Base-by-base conservation (phyloP, 2,329 filamentous ascomycete genomes). In the Fusarium albidum region DNA sequence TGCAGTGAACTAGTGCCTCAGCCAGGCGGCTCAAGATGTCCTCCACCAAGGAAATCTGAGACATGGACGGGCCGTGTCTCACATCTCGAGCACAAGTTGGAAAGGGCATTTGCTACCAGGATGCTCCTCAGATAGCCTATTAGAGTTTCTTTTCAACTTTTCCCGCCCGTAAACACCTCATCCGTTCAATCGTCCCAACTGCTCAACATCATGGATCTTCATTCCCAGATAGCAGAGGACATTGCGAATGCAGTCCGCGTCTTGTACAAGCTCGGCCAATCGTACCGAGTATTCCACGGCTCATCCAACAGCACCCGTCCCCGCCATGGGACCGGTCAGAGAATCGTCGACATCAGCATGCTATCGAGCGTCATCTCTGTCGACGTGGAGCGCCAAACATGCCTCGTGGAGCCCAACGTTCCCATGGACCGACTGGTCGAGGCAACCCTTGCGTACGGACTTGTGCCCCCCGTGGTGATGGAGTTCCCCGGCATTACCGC, bases 261-360 rank as follows among this genome's bases (percentile, higher is more conserved):
- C 49, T 77, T 78, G 64, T 80, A 76, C 64, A 71, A 75, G 44
- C 69, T 73, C 9, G 68, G 69, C 17, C 70, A 77, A 65, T 82
- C 87, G 6, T 92, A 88, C 73, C 82, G 89, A 35, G 88, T 91
- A 70, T 85, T 80, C 65, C 88, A 91, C 73, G 88, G 89, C 58
- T 86, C 85, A 11, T 91, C 89, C 40, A 91, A 91, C 74, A 88
- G 82, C 64, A 92, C 89, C 33, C 84, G 81, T 4, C 79, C 80
- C 12, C 75, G 75, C 4, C 71, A 74, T 25, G 65, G 64, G 1
- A 70, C 42, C 1, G 18, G 38, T 3, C 10, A 47, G 7, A 67
- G 47, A 2, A 14, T 53, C 2, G 34, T 68, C 37, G 64, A 68
- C n/a, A 68, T 68, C 26, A 50, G 52, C 31, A 46, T 45, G 38